These are phyloP conservation scores for Ramaria rubella DNA, from an alignment of 768 basidiomycete genomes.

Conservation along the genomic window DNA sequence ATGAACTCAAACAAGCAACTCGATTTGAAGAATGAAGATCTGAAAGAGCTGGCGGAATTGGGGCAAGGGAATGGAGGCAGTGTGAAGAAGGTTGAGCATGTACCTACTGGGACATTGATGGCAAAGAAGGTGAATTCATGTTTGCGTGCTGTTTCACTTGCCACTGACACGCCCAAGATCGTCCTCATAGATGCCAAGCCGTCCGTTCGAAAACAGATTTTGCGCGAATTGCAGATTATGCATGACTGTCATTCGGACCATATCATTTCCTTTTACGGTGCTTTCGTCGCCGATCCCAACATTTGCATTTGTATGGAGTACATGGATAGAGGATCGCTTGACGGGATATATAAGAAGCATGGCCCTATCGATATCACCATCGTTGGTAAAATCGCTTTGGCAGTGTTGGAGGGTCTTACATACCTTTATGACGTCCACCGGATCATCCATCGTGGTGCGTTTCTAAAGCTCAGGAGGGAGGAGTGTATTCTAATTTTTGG, in stretches of 20 bases:
- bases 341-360: slow-evolving; percentile 93
- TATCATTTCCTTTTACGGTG: slow-evolving; percentile 97
- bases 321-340: slow-evolving; percentile 90
- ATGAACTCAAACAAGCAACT: slow-evolving; percentile 77
- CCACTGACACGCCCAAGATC: slow-evolving; percentile 45
- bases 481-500: neutral
- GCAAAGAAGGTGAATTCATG: slow-evolving; percentile 80
- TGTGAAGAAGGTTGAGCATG: slow-evolving; percentile 92
- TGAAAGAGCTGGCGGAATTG: slow-evolving; percentile 84
- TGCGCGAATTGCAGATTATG: slow-evolving; percentile 98
- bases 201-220: slow-evolving; percentile 92
- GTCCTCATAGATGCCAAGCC: slow-evolving; percentile 97
- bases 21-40: slow-evolving; percentile 81
- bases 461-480: neutral
- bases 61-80: slow-evolving; percentile 97
- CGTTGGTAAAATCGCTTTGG: slow-evolving; percentile 89
- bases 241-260: slow-evolving; percentile 90
- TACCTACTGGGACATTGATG: slow-evolving; percentile 88
- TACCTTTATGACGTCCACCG: slow-evolving; percentile 97
- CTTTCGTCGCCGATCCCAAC: slow-evolving; percentile 94
- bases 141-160: neutral
- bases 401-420: slow-evolving; percentile 90
- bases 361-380: slow-evolving; percentile 91
- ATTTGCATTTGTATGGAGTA: slow-evolving; percentile 99
- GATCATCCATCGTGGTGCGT: slow-evolving; percentile 95